Percentiles rank a stretch among this genome's conserved stretches.
These are phyloP conservation scores for Aureobasidium subglaciale DNA, from an alignment of 2,329 filamentous ascomycete genomes.

Conservation along the genomic window DNA sequence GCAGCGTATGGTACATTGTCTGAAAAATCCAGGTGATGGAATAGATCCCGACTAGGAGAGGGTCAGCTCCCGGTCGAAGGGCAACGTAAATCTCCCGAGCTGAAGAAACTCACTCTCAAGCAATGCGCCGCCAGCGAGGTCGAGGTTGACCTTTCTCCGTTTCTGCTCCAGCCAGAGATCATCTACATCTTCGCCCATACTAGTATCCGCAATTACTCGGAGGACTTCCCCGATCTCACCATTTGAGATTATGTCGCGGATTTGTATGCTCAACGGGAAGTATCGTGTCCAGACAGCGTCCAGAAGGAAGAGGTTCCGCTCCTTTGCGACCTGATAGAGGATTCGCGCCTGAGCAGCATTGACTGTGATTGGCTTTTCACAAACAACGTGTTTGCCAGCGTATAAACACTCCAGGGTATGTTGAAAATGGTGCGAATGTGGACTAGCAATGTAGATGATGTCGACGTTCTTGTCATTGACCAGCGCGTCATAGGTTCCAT, in stretches of 20 bases:
- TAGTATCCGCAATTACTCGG: conserved; percentile 37
- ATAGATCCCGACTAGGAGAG: background rate
- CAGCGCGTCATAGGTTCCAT: background rate
- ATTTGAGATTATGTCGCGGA: conserved; percentile 33
- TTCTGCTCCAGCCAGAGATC: conserved; percentile 19
- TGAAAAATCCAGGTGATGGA: background rate
- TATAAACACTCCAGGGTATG: conserved; percentile 39
- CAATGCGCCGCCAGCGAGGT: conserved; percentile 37
- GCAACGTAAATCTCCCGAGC: no score
- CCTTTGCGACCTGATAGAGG: conserved; percentile 24
- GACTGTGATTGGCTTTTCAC: conserved; percentile 41
- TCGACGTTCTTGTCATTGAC: conserved; percentile 31
- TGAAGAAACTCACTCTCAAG: conserved; percentile 42
- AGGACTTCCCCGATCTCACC: conserved; percentile 35
- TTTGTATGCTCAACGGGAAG: conserved; percentile 34
- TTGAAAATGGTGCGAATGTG: conserved; percentile 39
- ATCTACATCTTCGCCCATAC: conserved; percentile 31
- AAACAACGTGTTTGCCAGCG: conserved; percentile 39
- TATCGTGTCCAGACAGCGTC: conserved; percentile 44
- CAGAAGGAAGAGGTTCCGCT: conserved; percentile 38
- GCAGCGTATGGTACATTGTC: background rate
- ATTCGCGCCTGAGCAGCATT: conserved; percentile 33
- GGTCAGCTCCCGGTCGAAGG: no score
- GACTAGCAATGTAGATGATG: conserved; percentile 42
- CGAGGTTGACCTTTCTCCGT: conserved; percentile 29